Evolutionary conservation across 2,329 filamentous ascomycete genomes (phyloP).

Genomic region (Chrysoporthe puriensis): DNA sequence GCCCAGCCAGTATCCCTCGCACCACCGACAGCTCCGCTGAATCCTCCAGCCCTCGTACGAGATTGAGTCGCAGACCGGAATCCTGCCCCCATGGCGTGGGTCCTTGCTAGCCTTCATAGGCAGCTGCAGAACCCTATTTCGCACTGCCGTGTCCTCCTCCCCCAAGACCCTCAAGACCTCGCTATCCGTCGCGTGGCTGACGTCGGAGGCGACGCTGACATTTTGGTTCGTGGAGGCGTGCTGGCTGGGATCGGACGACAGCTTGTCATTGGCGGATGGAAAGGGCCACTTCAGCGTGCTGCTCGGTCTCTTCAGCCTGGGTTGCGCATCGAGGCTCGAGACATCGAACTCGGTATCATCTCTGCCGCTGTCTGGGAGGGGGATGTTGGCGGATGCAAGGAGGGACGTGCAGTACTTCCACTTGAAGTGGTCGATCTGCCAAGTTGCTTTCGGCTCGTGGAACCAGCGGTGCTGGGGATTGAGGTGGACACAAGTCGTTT

Average conservation of each 20-base stretch:
- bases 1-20: not conserved
- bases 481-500: conserved; percentile 12
- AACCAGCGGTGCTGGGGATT: not conserved
- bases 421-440: conserved; percentile 10
- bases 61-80: conserved; percentile 1
- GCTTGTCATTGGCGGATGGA: not conserved
- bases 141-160: not conserved
- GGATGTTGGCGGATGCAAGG: not conserved
- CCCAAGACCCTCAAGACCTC: too few species aligned
- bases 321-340: not conserved
- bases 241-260: not conserved
- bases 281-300: not conserved
- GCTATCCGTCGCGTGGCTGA: not conserved
- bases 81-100: not conserved
- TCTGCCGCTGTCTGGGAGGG: too few species aligned
- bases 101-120: not conserved
- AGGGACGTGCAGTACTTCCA: conserved; percentile 19
- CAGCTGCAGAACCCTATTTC: not conserved
- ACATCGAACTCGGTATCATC: not conserved
- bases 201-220: not conserved
- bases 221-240: not conserved
- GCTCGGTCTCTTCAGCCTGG: not conserved
- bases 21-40: conserved; percentile 12
- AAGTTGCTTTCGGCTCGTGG: conserved; percentile 11
- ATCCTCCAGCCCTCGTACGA: conserved; percentile 6